Evolutionary conservation across 2,329 filamentous ascomycete genomes (phyloP).

Genomic region (Phialemonium atrogriseum): DNA sequence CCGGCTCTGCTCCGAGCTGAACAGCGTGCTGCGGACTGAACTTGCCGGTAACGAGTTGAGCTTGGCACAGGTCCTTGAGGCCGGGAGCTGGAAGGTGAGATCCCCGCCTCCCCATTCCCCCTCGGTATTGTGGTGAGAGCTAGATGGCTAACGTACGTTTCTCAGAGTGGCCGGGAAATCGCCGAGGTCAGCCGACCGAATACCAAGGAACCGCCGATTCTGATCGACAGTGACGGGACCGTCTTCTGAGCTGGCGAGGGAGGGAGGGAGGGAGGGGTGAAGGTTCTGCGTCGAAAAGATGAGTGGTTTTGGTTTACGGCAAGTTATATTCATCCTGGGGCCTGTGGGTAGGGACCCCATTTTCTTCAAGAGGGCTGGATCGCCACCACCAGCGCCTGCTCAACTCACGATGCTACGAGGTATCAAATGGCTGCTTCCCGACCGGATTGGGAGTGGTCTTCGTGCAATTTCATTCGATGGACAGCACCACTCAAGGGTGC

Average conservation of each 20-base stretch:
- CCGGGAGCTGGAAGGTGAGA: slow-evolving; percentile 93
- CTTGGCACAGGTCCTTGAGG: slow-evolving; percentile 85
- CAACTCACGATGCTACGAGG: too few species aligned
- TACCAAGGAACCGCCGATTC: slow-evolving; percentile 91
- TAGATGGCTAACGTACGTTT: neutral
- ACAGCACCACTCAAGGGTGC: too few species aligned
- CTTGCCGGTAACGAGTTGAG: slow-evolving; percentile 65
- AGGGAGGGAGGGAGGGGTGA: too few species aligned
- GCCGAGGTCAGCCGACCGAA: slow-evolving; percentile 93
- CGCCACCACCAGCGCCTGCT: too few species aligned
- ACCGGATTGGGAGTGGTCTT: too few species aligned
- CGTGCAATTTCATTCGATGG: too few species aligned
- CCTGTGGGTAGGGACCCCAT: too few species aligned
- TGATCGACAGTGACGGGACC: slow-evolving; percentile 93
- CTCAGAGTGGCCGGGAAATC: slow-evolving; percentile 81
- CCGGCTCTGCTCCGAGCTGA: slow-evolving; percentile 40
- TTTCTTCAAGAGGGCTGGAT: too few species aligned
- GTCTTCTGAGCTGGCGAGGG: slow-evolving; percentile 62
- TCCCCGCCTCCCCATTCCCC: neutral
- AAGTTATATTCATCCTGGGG: too few species aligned
- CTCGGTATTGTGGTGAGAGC: slow-evolving; percentile 8
- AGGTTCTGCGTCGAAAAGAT: too few species aligned
- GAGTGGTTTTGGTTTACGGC: too few species aligned
- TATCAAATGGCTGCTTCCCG: too few species aligned
- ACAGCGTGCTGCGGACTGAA: slow-evolving; percentile 54